phyloP scores from a whole-genome alignment of 768 basidiomycete genomes.

The Boletus barrowsii region DNA sequence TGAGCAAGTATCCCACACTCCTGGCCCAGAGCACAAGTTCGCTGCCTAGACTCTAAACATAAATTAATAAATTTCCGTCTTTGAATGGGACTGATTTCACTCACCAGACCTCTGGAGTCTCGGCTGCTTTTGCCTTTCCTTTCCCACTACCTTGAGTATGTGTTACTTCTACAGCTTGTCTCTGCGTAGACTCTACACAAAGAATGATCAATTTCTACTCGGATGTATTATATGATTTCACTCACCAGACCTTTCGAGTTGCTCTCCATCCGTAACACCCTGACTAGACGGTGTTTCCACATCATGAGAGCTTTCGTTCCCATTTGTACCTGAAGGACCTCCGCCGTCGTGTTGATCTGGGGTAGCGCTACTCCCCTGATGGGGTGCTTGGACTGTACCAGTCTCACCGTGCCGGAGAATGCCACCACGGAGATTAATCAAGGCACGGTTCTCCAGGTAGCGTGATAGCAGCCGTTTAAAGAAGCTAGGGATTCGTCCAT shows the following conservation, averaged over 20 bases:
- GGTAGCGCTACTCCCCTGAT: too few relatives aligned
- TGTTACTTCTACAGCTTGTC: too few relatives aligned
- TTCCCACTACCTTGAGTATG: background rate
- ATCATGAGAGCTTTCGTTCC: background rate
- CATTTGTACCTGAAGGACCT: background rate
- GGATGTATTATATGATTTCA: too few relatives aligned
- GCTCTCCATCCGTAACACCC: background rate
- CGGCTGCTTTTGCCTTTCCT: background rate
- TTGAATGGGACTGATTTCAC: background rate
- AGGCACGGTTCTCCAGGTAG: conserved; percentile 4
- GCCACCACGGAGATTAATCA: background rate
- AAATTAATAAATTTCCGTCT: too few relatives aligned
- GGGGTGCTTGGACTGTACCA: background rate
- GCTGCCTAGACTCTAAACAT: too few relatives aligned
- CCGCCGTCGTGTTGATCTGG: background rate
- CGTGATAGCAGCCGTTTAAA: background rate
- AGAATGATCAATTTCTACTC: too few relatives aligned
- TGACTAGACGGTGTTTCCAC: background rate
- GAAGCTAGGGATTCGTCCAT: background rate
- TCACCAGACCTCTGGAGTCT: background rate
- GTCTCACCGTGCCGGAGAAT: too few relatives aligned
- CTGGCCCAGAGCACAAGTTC: too few relatives aligned
- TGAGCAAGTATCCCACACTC: too few relatives aligned
- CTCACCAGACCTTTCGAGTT: background rate
- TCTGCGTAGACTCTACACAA: too few relatives aligned